Evolutionary conservation across 257 asterid species (phyloP).

Genomic region (Solanum clarkiae): DNA sequence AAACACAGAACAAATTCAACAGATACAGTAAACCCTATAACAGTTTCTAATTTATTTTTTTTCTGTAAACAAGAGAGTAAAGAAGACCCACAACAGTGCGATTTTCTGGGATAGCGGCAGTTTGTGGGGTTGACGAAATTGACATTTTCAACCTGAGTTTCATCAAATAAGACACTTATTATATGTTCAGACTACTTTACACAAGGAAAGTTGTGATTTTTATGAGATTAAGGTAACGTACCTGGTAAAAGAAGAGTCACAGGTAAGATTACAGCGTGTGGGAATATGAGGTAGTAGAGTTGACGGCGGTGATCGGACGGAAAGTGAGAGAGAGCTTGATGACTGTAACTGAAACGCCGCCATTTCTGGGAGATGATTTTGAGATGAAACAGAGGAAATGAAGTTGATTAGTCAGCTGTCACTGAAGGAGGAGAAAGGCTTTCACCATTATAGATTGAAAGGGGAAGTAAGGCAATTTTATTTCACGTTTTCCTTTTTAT

Average conservation of each 20-base stretch:
- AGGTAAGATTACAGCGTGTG: background rate
- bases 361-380: background rate
- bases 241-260: background rate
- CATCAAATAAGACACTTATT: background rate
- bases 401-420: background rate
- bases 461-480: background rate
- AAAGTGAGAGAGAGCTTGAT: background rate
- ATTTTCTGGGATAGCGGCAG: background rate
- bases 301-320: background rate
- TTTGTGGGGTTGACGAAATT: background rate
- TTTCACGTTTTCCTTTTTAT: background rate
- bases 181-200: background rate
- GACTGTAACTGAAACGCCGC: background rate
- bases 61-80: background rate
- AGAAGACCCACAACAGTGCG: background rate
- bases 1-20: background rate
- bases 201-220: background rate
- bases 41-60: background rate
- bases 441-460: background rate
- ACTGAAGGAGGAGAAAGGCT: background rate
- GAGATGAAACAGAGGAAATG: background rate
- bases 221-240: background rate
- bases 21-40: background rate
- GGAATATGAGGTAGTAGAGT: background rate
- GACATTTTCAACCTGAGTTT: background rate